Base-by-base conservation (phyloP, 1,284 basidiomycete genomes). In the Ceratobasidium sp. region DNA sequence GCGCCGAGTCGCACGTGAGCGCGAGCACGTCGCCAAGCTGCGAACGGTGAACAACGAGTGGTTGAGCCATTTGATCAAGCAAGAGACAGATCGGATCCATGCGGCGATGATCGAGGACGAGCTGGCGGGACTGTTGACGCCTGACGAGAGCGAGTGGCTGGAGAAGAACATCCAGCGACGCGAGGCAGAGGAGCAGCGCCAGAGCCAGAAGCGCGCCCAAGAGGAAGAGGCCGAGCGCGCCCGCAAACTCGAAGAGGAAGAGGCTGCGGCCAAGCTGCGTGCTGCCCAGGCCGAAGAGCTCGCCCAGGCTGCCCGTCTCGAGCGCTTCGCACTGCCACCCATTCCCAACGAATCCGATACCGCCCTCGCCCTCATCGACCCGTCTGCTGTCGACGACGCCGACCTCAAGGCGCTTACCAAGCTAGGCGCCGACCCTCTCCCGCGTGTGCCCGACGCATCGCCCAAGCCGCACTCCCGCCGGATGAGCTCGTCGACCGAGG, bases 101-200 rank as follows among this genome's bases (percentile, higher is more conserved):
- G 62, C 62, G 10, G 49, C 50, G 35, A 65, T 43, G 50, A 65
- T 65, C 47, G 62, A 65, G 62, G 62, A 54, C 62, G 50, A 65
- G 35, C 62, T 65, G 34, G 62, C 47, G 12, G 40, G 25, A 20
- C 64, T 38, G 2, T 31, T 67, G 12, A 34, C 38, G 8, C 35
- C 64, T 27, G 64, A 67, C 12, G 64, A 67, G 50, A 54, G 50
- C 29, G 50, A 67, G 22, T 54, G 50, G 35, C 52, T 53, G 17
- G 40, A 67, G 38, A 17, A 38, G 38, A 67, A 67, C 52, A 55
- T 67, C 27, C 35, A 67, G 64, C 15, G 29, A 10, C 64, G 64
- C 25, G 40, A 52, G 22, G 64, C 64, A 25, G 64, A 67, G 50
- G 64, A 67, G 40, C 50, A 67, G 52, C 64, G 38, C 22, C 40